phyloP scores from a whole-genome alignment of 345 rosid genomes.

The Stellera chamaejasme region DNA sequence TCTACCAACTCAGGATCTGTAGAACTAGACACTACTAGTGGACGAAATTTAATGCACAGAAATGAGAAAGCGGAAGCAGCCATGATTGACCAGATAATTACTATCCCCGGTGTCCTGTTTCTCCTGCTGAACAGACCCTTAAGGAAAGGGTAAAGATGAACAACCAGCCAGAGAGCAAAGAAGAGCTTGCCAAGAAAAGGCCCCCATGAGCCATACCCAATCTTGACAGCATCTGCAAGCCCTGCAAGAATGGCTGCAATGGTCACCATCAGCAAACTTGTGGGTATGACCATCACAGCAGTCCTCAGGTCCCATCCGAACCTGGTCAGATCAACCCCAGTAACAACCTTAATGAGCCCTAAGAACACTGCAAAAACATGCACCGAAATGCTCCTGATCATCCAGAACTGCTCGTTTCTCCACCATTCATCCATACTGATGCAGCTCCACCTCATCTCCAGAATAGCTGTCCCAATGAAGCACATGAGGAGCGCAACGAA shows the following conservation, averaged over 20 bases:
- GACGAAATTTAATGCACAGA: slow-evolving; percentile 57
- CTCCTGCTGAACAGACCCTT: slow-evolving; percentile 55
- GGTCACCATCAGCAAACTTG: slow-evolving; percentile 50
- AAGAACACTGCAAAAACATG: slow-evolving; percentile 61
- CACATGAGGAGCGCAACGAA: slow-evolving; percentile 56
- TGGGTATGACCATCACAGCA: slow-evolving; percentile 50
- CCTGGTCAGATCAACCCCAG: slow-evolving; percentile 43
- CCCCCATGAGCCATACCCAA: slow-evolving; percentile 67
- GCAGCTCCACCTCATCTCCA: slow-evolving; percentile 71
- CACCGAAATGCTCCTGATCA: slow-evolving; percentile 59
- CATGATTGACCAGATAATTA: slow-evolving; percentile 67
- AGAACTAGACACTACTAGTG: slow-evolving; percentile 36
- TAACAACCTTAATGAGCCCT: slow-evolving; percentile 54
- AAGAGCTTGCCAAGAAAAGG: slow-evolving; percentile 57
- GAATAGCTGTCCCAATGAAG: slow-evolving; percentile 50
- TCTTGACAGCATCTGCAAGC: slow-evolving; percentile 47
- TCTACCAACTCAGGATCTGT: slow-evolving; percentile 46
- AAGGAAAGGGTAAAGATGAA: slow-evolving; percentile 61
- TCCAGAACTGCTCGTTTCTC: slow-evolving; percentile 83
- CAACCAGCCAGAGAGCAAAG: slow-evolving; percentile 66
- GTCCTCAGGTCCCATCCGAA: slow-evolving; percentile 41
- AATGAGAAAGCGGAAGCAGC: slow-evolving; percentile 62
- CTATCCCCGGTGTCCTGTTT: slow-evolving; percentile 52
- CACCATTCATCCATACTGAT: slow-evolving; percentile 68
- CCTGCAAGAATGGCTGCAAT: slow-evolving; percentile 56